Evolutionary conservation across 2,329 filamentous ascomycete genomes (phyloP), one percentile per base, ranked within the genome.

Genomic region (Ascochyta lentis): DNA sequence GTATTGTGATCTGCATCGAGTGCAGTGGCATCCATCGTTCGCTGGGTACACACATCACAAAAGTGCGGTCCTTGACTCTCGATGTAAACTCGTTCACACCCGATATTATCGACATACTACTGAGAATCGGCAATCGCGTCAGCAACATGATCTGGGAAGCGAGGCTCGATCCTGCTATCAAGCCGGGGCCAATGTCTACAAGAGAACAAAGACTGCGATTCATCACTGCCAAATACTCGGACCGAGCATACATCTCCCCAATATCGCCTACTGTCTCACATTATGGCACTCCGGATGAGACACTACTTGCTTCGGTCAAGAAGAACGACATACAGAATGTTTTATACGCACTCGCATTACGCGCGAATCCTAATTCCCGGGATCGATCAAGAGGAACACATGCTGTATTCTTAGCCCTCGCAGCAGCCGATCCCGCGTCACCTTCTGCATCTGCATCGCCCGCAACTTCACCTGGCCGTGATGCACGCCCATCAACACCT

Each of bases 71-170:
- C 12, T 83, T 99, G 38, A 99, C 95, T 0, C 83, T 99, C 38
- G 95, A 99, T 72, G 96, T 96, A 64, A 93, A 91, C 49, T 97
- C 93, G 0, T 99, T 99, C 75, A 98, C 95, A 3, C 89, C 91
- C 66, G 96, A 99, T 80, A 96, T 98, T 73, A 90, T 99, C 74
- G 96, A 99, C 72, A 84, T 99, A 43, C 83, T 99, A 38, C 81
- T 97, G 54, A 87, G 94, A 55, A 87, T 99, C 60, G 96, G 96
- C 59, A 99, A 99, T 74, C 87, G 93, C 46, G 87, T 97, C 47
- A 95, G 93, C 67, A 99, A 99, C 76, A 94, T 94, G 88, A 84
- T 99, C 19, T 99, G 93, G 92, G 95, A 99, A 79, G 89, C 92
- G 13, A 90, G 81, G 58, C 82, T 98, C 23, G 92, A 97, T 56